A percentile compares a stretch with the other conserved stretches of the same genome.
phyloP scores from a whole-genome alignment of 352 stramenopile genomes.

The Globisporangium ultimum region DNA sequence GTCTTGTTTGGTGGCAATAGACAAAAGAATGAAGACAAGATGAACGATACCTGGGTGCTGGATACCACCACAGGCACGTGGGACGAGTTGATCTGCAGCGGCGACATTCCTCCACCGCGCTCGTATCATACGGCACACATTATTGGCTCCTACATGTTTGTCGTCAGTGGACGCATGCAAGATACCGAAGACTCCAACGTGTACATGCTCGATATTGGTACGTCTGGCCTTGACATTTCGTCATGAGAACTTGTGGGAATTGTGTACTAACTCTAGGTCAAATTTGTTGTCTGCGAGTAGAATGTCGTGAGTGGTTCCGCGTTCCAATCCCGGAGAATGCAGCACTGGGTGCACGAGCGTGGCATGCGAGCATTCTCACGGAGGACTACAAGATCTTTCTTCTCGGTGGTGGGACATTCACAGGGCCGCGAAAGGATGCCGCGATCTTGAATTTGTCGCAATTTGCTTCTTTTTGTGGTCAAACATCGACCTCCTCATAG shows the following conservation, averaged over 20 bases:
- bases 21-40: slow-evolving; percentile 59
- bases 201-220: slow-evolving; percentile 54
- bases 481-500: background rate
- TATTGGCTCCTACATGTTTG: slow-evolving; percentile 44
- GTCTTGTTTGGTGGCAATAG: slow-evolving; percentile 74
- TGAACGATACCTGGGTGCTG: slow-evolving; percentile 72
- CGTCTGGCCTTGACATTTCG: background rate
- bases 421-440: slow-evolving; percentile 50
- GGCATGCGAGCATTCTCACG: slow-evolving; percentile 60
- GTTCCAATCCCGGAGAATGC: slow-evolving; percentile 31
- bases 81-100: slow-evolving; percentile 32
- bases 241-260: too few relatives aligned
- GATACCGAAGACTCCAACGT: slow-evolving; percentile 40
- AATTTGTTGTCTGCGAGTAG: slow-evolving; percentile 6
- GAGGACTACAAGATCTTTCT: slow-evolving; percentile 36
- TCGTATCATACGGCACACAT: slow-evolving; percentile 70
- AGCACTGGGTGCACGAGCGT: slow-evolving; percentile 41
- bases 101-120: slow-evolving; percentile 39
- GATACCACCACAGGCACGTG: slow-evolving; percentile 32
- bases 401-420: slow-evolving; percentile 55
- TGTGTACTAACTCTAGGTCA: too few relatives aligned
- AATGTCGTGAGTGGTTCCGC: slow-evolving; percentile 34
- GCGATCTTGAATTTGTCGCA: slow-evolving; percentile 45
- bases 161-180: slow-evolving; percentile 57
- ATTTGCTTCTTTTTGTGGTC: slow-evolving; percentile 16